Conservation (phyloP, 257 asterid species). For the Primulina tabacum region DNA sequence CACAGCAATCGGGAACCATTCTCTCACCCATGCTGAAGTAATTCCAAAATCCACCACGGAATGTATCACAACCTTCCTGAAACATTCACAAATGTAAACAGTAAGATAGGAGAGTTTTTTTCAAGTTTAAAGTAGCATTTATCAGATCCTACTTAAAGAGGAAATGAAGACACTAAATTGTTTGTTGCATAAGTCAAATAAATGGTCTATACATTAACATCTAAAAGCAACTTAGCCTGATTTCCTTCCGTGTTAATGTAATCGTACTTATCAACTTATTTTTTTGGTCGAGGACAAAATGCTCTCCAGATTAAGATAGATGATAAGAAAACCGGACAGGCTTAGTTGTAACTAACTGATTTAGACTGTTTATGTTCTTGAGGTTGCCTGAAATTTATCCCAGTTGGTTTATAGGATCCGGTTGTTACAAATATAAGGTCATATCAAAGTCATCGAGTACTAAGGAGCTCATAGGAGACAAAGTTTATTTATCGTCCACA, state of each 20-base stretch:
- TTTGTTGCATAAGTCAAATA: background rate
- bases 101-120: background rate
- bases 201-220: background rate
- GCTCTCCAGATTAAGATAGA: background rate
- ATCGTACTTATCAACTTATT: background rate
- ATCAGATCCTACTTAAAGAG: background rate
- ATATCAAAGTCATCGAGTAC: background rate
- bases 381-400: background rate
- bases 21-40: slow-evolving; percentile 50
- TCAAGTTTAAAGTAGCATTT: background rate
- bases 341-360: background rate
- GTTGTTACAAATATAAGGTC: background rate
- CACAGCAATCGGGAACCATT: background rate
- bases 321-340: background rate
- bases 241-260: background rate
- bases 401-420: background rate
- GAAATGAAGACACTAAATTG: background rate
- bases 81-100: slow-evolving; percentile 15
- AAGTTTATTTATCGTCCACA: background rate
- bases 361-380: background rate
- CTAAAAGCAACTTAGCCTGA: background rate
- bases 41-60: slow-evolving; percentile 56
- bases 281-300: background rate
- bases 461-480: background rate
- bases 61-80: slow-evolving; percentile 50